Evolutionary conservation across 2,329 filamentous ascomycete genomes (phyloP).

Genomic region (Colletotrichum agaves): DNA sequence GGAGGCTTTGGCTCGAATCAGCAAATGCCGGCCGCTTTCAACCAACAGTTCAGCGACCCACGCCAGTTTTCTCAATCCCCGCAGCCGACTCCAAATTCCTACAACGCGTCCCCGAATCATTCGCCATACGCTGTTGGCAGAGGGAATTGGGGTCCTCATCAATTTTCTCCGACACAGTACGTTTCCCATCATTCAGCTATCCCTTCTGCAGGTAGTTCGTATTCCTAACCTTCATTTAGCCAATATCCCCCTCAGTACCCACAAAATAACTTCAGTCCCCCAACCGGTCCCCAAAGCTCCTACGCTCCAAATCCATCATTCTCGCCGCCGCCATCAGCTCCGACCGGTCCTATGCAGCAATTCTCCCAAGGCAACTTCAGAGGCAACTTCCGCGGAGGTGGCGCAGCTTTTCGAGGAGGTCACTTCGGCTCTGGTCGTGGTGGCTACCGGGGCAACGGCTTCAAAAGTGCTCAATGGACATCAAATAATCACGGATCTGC

Average conservation of each 20-base stretch:
- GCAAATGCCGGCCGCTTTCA: constrained; percentile 50
- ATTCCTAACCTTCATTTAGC: constrained; percentile 49
- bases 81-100: constrained; percentile 63
- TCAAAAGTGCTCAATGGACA: constrained; percentile 76
- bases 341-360: constrained; percentile 67
- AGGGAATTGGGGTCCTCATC: constrained; percentile 61
- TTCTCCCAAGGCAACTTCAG: constrained; percentile 59
- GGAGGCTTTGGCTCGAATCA: constrained; percentile 44
- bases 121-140: constrained; percentile 68
- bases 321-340: constrained; percentile 66
- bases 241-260: constrained; percentile 72
- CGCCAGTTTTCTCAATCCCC: constrained; percentile 68
- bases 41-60: constrained; percentile 47
- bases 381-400: constrained; percentile 57
- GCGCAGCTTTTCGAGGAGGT: constrained; percentile 68
- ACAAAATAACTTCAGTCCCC: constrained; percentile 63
- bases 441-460: constrained; percentile 68
- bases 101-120: constrained; percentile 67
- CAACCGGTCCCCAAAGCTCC: constrained; percentile 63
- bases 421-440: constrained; percentile 63
- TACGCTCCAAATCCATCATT: constrained; percentile 61
- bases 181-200: constrained; percentile 13
- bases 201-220: neutral
- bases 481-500: constrained; percentile 56
- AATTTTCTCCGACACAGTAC: constrained; percentile 51